phyloP scores from a whole-genome alignment of 352 stramenopile species.

The Phytophthora syringae region DNA sequence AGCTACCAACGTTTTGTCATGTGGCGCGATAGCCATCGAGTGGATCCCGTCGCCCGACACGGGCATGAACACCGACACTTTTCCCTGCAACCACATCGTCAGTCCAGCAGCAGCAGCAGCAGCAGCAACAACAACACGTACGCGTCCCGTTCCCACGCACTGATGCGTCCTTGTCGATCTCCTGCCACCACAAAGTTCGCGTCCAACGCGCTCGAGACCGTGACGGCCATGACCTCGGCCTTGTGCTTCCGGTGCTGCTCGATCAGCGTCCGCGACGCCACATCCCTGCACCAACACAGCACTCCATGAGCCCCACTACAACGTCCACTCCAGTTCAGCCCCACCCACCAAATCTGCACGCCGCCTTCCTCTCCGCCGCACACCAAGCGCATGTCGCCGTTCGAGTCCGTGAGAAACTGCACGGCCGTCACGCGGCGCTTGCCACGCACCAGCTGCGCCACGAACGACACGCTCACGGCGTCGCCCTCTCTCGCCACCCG shows the following conservation, averaged over 20 bases:
- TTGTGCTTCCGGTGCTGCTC: slow-evolving; percentile 77
- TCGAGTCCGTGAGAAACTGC: slow-evolving; percentile 46
- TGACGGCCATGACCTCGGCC: slow-evolving; percentile 58
- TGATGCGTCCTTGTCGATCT: slow-evolving; percentile 67
- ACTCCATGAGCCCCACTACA: too few species aligned
- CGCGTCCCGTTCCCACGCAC: slow-evolving; percentile 61
- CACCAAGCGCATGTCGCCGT: slow-evolving; percentile 46
- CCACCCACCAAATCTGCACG: slow-evolving; percentile 79
- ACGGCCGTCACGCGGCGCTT: slow-evolving; percentile 70
- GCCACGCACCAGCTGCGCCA: slow-evolving; percentile 54
- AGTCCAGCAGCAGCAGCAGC: too few species aligned
- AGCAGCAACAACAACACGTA: slow-evolving; percentile 31
- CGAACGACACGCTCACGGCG: slow-evolving; percentile 39
- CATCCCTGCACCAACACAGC: slow-evolving; percentile 45
- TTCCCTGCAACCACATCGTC: slow-evolving; percentile 35
- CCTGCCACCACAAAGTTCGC: slow-evolving; percentile 59
- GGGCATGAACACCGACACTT: slow-evolving; percentile 50
- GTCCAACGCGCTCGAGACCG: slow-evolving; percentile 36
- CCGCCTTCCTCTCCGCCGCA: slow-evolving; percentile 72
- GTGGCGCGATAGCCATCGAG: slow-evolving; percentile 56
- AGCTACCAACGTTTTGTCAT: slow-evolving; percentile 59
- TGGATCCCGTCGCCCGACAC: slow-evolving; percentile 64
- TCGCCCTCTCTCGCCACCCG: slow-evolving; percentile 5
- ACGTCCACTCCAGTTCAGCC: too few species aligned
- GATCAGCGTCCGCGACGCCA: slow-evolving; percentile 47